Evolutionary conservation across 192 early-diverging fungal species (phyloP).

Genomic region (Entomortierella lignicola): DNA sequence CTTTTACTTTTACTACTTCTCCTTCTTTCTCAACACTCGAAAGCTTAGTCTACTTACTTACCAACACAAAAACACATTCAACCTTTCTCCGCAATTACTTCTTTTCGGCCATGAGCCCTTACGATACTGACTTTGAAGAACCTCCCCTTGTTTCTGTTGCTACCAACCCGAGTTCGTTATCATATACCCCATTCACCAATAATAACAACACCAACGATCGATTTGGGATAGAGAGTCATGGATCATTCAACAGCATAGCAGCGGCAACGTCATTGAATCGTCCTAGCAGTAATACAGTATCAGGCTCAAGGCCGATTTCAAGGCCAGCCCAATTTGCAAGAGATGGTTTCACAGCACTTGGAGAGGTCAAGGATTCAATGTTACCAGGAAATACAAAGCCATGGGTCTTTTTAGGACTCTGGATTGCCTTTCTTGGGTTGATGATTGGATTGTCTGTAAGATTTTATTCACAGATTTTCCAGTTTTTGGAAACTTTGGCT

Average conservation of each 20-base stretch:
- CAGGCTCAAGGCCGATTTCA: background rate
- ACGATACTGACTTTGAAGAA: background rate
- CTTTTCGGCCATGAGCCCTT: too few relatives aligned
- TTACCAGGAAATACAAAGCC: slow-evolving; percentile 16
- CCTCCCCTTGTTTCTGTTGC: background rate
- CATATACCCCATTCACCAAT: background rate
- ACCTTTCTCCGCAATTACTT: too few relatives aligned
- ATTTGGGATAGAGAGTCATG: slow-evolving; percentile 13
- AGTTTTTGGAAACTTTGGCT: slow-evolving; percentile 49
- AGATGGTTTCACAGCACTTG: slow-evolving; percentile 2
- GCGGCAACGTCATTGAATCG: background rate
- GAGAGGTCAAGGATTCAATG: background rate
- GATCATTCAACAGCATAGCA: background rate
- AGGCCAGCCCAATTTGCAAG: slow-evolving; percentile 19
- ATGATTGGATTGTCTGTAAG: slow-evolving; percentile 41
- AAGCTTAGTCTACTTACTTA: too few relatives aligned
- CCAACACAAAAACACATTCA: too few relatives aligned
- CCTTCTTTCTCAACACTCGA: too few relatives aligned
- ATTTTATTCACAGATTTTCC: slow-evolving; percentile 56
- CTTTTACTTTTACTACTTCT: too few relatives aligned
- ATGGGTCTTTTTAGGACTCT: slow-evolving; percentile 41
- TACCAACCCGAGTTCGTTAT: background rate
- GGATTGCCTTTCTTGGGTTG: slow-evolving; percentile 34
- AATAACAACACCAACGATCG: background rate
- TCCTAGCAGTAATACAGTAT: background rate